Evolutionary conservation across 2,329 filamentous ascomycete species (phyloP).

Genomic region (Fusarium pininemorale): DNA sequence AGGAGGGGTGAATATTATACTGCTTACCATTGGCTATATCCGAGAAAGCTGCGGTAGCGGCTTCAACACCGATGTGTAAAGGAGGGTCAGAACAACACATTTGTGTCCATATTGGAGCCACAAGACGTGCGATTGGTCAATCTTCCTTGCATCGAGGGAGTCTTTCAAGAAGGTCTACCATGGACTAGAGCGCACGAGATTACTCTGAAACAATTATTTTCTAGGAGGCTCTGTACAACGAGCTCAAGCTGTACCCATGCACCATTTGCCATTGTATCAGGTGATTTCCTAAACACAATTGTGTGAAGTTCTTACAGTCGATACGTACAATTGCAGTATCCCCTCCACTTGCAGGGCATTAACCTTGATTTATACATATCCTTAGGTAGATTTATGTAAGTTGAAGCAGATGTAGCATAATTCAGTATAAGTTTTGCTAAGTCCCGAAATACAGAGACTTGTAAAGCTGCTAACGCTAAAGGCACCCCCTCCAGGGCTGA

Average conservation of each 20-base stretch:
- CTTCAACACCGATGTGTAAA: neutral
- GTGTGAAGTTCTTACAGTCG: neutral
- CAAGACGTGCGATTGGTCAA: accelerated
- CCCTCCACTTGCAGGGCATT: accelerated
- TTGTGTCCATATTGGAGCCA: neutral
- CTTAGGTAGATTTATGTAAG: neutral
- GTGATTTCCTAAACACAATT: neutral
- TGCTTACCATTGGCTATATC: neutral
- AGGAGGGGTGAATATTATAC: neutral
- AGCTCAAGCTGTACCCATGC: accelerated
- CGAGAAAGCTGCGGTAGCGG: neutral
- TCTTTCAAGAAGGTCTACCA: accelerated
- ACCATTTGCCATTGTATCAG: accelerated
- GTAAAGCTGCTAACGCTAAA: neutral
- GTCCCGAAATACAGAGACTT: no score
- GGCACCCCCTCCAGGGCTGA: neutral
- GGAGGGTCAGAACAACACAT: neutral
- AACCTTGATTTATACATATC: no score
- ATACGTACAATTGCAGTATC: no score
- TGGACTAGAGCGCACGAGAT: accelerated
- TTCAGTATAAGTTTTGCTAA: accelerated
- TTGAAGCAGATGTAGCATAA: neutral
- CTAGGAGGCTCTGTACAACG: accelerated
- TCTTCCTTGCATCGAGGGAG: accelerated
- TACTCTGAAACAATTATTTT: neutral